Evolutionary conservation across 306 rosid species (phyloP), one percentile per base, ranked within the genome.

Genomic region (Pachyrhizus erosus): DNA sequence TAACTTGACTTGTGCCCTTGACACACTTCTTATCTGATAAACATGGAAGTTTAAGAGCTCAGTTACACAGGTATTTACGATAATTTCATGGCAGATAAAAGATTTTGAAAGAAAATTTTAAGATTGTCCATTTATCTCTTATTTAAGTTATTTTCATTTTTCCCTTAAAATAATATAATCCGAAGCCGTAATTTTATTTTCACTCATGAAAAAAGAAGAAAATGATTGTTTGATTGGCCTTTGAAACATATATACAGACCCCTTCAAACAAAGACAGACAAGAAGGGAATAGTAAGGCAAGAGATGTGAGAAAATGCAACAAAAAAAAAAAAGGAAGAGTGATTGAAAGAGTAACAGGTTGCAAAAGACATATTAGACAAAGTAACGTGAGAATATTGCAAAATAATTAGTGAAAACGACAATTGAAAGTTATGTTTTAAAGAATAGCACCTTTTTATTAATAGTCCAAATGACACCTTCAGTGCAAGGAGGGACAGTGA

Each of bases 401-500:
- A 48, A 48, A 14, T 13, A 48, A 51, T 5, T 8, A 54, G 61
- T 20, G 61, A 54, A 54, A 54, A 51, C 12, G 26, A 54, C 12
- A 5, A 17, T n/a, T n/a, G 60, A 52, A 52, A 3, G 2, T 52
- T 18, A 52, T 5, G 26, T 55, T 8, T 58, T 1, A 24, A 58
- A 52, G n/a, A 5, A 65, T 54, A 21, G 23, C 76, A 92, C 96
- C 91, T 88, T 88, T 71, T 75, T 90, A 52, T 83, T 87, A 2
- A 92, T 83, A 51, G 90, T 82, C 97, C 98, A 92, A 85, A 88
- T 80, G 78, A 94, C 94, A 12, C 90, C 94, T 87, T 90, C 91
- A 15, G 87, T 89, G 58, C 98, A 91, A 65, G 98, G 98, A 84
- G 97, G 98, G 67, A 81, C 80, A 5, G 97, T 93, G 83, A 90